phyloP scores from a whole-genome alignment of 148 eudicot species.

The Vaccinium corymbosum region DNA sequence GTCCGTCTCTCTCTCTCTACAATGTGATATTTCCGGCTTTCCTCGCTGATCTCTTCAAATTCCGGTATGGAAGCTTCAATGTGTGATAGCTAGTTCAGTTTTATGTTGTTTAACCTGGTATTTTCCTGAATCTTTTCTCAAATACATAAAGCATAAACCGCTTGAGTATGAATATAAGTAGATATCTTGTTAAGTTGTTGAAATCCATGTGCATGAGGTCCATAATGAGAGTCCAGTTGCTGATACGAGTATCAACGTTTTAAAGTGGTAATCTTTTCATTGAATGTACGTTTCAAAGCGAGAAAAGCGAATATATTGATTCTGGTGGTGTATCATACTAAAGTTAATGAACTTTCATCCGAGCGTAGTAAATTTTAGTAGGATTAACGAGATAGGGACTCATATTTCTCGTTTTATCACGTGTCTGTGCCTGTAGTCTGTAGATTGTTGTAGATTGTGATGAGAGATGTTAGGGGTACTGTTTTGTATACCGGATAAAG shows the following conservation, averaged over 20 bases:
- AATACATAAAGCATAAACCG: neutral
- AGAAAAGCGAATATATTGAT: neutral
- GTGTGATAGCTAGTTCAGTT: neutral
- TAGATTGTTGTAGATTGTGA: neutral
- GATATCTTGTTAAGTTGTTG: neutral
- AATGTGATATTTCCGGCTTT: conserved; percentile 4
- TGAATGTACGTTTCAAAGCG: neutral
- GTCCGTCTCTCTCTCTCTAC: neutral
- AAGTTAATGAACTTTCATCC: neutral
- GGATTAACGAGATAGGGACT: neutral
- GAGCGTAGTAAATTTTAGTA: neutral
- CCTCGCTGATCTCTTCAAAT: neutral
- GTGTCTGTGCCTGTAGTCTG: neutral
- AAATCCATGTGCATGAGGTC: neutral
- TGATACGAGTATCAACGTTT: neutral
- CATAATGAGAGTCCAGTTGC: neutral
- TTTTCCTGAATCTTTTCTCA: neutral
- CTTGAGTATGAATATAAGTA: neutral
- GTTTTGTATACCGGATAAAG: conserved; percentile 6
- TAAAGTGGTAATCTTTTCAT: neutral
- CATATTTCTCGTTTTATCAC: neutral
- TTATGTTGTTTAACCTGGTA: neutral
- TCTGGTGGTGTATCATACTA: neutral
- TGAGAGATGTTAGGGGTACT: conserved; percentile 1
- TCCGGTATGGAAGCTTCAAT: neutral